These are phyloP conservation scores for Dittrichia graveolens DNA, from an alignment of 129 eudicot genomes.

Conservation along the genomic window DNA sequence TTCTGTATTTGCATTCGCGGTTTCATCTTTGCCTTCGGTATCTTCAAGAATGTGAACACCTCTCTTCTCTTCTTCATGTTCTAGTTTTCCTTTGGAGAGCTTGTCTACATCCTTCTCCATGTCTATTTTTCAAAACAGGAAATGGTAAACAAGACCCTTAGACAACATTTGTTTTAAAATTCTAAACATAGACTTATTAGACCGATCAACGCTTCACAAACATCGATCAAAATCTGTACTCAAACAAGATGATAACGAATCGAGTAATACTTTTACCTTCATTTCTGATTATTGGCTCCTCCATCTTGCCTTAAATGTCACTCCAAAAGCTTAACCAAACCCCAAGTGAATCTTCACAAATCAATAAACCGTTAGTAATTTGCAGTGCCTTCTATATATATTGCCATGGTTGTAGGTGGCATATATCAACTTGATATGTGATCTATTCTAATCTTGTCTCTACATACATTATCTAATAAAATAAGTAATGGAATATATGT, in stretches of 20 bases:
- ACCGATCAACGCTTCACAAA: background rate
- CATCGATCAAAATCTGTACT: background rate
- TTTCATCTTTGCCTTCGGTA: background rate
- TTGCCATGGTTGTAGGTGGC: slow-evolving; percentile 11
- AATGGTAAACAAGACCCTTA: background rate
- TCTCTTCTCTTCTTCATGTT: slow-evolving; percentile 22
- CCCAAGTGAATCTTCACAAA: background rate
- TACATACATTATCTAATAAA: too few species aligned
- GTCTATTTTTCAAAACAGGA: background rate
- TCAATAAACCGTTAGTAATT: background rate
- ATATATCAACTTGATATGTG: too few species aligned
- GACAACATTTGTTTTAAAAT: background rate
- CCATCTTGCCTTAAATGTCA: slow-evolving; percentile 13
- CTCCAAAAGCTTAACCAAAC: background rate
- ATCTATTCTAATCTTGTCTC: too few species aligned
- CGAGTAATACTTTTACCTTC: slow-evolving; percentile 16
- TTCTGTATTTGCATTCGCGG: slow-evolving; percentile 3
- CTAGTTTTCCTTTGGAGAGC: slow-evolving; percentile 5
- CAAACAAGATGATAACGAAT: background rate
- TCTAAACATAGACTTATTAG: background rate
- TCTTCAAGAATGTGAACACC: slow-evolving; percentile 25
- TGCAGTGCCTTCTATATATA: slow-evolving; percentile 2
- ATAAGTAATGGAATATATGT: too few species aligned
- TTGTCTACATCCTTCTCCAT: slow-evolving; percentile 22
- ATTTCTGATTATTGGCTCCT: slow-evolving; percentile 8